Conservation (phyloP, 306 rosid genomes). For the Clitoria ternatea region DNA sequence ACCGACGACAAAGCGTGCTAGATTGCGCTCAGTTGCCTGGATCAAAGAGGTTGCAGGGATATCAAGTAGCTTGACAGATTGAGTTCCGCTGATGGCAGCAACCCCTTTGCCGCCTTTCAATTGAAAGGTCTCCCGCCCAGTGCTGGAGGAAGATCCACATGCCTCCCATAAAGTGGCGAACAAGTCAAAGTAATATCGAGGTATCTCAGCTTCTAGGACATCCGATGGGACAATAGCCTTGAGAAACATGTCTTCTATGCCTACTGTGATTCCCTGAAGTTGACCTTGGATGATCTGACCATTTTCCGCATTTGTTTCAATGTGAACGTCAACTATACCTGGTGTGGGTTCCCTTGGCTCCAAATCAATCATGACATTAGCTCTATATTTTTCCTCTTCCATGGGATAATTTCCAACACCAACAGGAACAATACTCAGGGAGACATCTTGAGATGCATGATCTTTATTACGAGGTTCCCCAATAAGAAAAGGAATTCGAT, state of each 20-base stretch:
- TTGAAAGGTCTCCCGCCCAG: conserved; percentile 77
- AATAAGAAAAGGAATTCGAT: conserved; percentile 82
- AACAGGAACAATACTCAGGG: conserved; percentile 66
- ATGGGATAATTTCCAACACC: conserved; percentile 49
- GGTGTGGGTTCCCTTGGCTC: conserved; percentile 98
- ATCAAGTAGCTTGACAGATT: conserved; percentile 86
- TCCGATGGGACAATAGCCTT: conserved; percentile 65
- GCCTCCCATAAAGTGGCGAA: conserved; percentile 94
- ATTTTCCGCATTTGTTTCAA: conserved; percentile 80
- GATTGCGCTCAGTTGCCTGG: conserved; percentile 65
- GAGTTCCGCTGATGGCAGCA: conserved; percentile 82
- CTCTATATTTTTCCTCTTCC: conserved; percentile 55
- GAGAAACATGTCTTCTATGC: conserved; percentile 97
- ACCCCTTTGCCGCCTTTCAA: conserved; percentile 88
- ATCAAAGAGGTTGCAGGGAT: conserved; percentile 59
- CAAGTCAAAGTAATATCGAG: conserved; percentile 60
- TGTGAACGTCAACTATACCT: conserved; percentile 70
- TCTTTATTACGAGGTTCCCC: conserved; percentile 60
- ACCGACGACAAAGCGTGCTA: conserved; percentile 72
- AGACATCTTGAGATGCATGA: conserved; percentile 37
- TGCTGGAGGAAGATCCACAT: conserved; percentile 69
- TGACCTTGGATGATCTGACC: conserved; percentile 79
- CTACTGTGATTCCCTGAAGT: conserved; percentile 73
- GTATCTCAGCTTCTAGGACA: conserved; percentile 41
- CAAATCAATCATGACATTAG: conserved; percentile 61